Base-by-base conservation (phyloP, 2,329 filamentous ascomycete genomes). In the Paraphoma sp. region DNA sequence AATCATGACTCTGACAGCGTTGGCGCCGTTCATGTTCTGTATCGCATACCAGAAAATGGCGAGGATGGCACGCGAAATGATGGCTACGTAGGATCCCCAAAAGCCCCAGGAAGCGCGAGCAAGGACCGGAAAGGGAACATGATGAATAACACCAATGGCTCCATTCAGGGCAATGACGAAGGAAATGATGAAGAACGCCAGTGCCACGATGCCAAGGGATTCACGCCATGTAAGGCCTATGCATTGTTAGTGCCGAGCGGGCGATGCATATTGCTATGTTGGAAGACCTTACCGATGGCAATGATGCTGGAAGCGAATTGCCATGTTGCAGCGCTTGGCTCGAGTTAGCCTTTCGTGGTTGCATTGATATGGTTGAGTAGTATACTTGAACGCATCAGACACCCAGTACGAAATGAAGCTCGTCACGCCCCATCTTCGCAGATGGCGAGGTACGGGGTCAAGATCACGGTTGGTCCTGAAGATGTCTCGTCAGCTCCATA, bases 31-130 rank as follows among this genome's bases (percentile, higher is more conserved):
- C 57, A 86, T 85, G 41, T 84, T 86, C 62, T 89, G 86, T 45
- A 90, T 88, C 0, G 87, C 86, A 51, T 89, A 86, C 89, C 84
- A 86, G 72, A 87, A 85, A 16, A 86, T 69, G 5, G 83, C 84
- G 3, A 86, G 79, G 53, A 86, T 81, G 40, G 80, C 78, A 10
- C 84, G 78, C 0, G 81, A 83, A 7, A 86, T 64, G 50, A 86
- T 83, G 23, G 83, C 79, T 38, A 86, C 75, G 64, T 84, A 84
- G 23, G 81, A 83, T 51, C 84, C 83, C 78, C 81, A 85, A 73
- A 85, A 86, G 0, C 84, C 84, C 78, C 84, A 87, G 47, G 79
- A 81, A 2, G 83, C 82, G 46, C 84, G 81, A 0, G 82, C 81
- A 28, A 85, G 80, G 8, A 86, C 83, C 0, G 84, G 83, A 63